Conservation (phyloP, 441 rosid genomes). For the Metrosideros polymorpha region DNA sequence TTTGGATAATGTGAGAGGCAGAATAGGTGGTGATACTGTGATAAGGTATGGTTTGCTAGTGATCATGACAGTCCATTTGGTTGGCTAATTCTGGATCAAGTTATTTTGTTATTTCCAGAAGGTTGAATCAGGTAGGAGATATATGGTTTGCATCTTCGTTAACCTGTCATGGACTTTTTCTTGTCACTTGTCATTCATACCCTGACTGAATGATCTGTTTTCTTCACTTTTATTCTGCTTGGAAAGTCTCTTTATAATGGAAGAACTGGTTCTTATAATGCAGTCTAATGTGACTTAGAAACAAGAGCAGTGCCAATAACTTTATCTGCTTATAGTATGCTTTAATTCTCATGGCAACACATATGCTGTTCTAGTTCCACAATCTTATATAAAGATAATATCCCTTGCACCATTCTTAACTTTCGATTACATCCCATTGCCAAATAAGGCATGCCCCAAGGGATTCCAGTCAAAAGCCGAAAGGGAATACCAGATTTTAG, state of each 20-base stretch:
- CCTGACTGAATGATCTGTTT: not conserved
- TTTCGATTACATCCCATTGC: not conserved
- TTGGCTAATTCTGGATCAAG: not conserved
- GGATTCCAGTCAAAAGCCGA: not conserved
- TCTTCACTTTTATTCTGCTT: not conserved
- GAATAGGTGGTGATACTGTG: constrained; percentile 92
- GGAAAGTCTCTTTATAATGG: not conserved
- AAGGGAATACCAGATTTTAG: not conserved
- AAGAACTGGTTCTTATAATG: not conserved
- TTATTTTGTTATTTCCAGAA: not conserved
- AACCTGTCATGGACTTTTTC: not conserved
- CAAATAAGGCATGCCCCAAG: not conserved
- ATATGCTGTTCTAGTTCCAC: not conserved
- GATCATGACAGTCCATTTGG: not conserved
- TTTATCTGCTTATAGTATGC: not conserved
- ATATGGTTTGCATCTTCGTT: not conserved
- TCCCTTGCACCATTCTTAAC: not conserved
- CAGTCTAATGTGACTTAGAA: not conserved
- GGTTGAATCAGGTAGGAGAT: not conserved
- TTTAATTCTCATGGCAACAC: not conserved
- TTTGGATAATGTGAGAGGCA: constrained; percentile 90
- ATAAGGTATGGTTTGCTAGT: constrained; percentile 41
- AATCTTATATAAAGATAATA: not conserved
- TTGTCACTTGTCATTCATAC: not conserved
- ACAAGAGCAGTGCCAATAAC: not conserved